These are phyloP conservation scores for Coniochaeta ligniaria DNA, from an alignment of 2,329 filamentous ascomycete species.

Conservation along the genomic window DNA sequence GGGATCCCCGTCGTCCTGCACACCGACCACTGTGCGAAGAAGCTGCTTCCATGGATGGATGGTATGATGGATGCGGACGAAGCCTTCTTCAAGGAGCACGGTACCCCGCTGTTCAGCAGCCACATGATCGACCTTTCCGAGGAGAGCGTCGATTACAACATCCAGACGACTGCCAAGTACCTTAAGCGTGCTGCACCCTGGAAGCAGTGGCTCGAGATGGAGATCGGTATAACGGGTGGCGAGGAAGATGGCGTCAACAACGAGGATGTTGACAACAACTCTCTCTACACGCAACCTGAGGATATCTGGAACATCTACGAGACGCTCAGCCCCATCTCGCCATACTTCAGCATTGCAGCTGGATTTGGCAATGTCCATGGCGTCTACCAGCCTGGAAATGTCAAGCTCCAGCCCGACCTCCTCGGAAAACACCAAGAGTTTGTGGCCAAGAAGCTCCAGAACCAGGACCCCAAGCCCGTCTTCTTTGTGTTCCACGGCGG, in stretches of 20 bases:
- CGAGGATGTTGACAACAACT: conserved; percentile 93
- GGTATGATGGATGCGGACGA: conserved; percentile 86
- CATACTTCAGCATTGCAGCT: conserved; percentile 96
- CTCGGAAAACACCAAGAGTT: conserved; percentile 94
- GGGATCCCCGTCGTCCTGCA: conserved; percentile 88
- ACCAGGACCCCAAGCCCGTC: conserved; percentile 79
- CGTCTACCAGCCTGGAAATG: conserved; percentile 93
- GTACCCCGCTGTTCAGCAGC: conserved; percentile 86
- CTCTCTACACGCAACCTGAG: conserved; percentile 78
- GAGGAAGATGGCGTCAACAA: conserved; percentile 79
- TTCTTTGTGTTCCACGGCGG: conserved; percentile 99
- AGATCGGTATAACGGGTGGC: conserved; percentile 89
- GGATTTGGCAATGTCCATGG: conserved; percentile 89
- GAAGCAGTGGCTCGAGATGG: conserved; percentile 87
- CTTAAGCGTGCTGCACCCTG: conserved; percentile 89
- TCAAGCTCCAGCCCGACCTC: conserved; percentile 92
- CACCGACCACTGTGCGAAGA: conserved; percentile 99
- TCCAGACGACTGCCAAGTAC: conserved; percentile 86
- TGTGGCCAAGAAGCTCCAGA: conserved; percentile 71
- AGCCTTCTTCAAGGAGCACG: conserved; percentile 86
- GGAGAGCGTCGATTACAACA: conserved; percentile 85
- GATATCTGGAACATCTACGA: conserved; percentile 91
- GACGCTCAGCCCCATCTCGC: conserved; percentile 75
- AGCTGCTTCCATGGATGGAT: conserved; percentile 91
- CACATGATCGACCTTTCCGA: conserved; percentile 99